phyloP scores from a whole-genome alignment of 2,329 filamentous ascomycete species.

The Penicillium oxalicum region DNA sequence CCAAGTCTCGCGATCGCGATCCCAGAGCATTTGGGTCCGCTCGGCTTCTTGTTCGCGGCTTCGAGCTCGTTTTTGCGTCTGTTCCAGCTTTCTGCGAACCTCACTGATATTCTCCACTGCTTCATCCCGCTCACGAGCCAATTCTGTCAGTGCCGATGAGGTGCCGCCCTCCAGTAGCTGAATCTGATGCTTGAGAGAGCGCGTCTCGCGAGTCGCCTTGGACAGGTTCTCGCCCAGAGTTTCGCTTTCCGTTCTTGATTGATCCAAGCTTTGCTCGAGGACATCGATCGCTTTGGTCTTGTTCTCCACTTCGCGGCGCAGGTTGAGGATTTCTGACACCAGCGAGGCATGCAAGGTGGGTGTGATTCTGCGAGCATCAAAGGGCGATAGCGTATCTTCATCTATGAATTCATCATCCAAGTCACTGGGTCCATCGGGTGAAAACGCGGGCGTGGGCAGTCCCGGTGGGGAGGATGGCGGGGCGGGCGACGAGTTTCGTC shows the following conservation, averaged over 20 bases:
- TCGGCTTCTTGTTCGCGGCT: conserved; percentile 77
- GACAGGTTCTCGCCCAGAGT: conserved; percentile 57
- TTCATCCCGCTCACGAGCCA: conserved; percentile 80
- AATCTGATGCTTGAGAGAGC: conserved; percentile 77
- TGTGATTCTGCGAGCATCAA: conserved; percentile 89
- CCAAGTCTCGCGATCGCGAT: conserved; percentile 77
- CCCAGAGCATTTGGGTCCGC: conserved; percentile 72
- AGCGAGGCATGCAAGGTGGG: conserved; percentile 90
- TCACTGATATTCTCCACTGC: conserved; percentile 68
- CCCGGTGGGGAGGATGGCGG: conserved; percentile 57
- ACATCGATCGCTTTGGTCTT: conserved; percentile 82
- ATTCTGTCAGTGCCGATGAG: conserved; percentile 73
- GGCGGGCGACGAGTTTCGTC: conserved; percentile 61
- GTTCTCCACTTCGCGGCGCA: conserved; percentile 84
- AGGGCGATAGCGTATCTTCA: conserved; percentile 64
- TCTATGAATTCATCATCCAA: conserved; percentile 12
- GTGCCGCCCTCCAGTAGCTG: conserved; percentile 82
- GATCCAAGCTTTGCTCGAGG: conserved; percentile 69
- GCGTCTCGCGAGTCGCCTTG: conserved; percentile 65
- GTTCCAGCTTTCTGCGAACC: conserved; percentile 69
- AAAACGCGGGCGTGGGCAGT: conserved; percentile 42
- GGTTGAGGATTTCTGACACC: conserved; percentile 83
- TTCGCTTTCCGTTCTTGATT: conserved; percentile 68
- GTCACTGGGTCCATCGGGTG: conserved; percentile 34
- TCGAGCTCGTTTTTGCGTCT: conserved; percentile 68